Evolutionary conservation across 1,284 basidiomycete genomes (phyloP), one percentile per base, ranked within the genome.

Genomic region (Butyriboletus appendiculatus): DNA sequence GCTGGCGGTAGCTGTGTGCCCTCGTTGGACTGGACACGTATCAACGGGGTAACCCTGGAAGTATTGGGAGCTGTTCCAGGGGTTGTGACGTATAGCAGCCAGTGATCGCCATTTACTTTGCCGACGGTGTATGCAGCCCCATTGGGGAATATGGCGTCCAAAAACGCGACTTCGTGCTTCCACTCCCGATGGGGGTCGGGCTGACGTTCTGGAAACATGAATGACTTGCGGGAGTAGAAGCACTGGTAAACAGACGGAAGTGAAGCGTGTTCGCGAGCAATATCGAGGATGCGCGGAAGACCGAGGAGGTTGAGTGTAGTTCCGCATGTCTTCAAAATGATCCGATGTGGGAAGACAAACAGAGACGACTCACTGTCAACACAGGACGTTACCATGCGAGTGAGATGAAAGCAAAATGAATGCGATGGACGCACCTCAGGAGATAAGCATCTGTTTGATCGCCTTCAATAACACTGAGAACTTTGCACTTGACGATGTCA

Each of bases 121-220:
- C 97, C 97, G 53, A 99, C 90, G 14, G 94, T 97, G 77, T 99
- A 99, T 3, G 96, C 97, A 5, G 94, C 85, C 47, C 96, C 96
- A 61, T 86, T 82, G 48, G 78, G 74, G 72, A 99, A 98, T 61
- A 95, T 87, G 58, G 83, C 83, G 71, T 99, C 96, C 48, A 99
- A 81, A 68, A 89, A 97, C 54, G 86, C 82, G 59, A 98, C 92
- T 76, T 99, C 97, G 57, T 92, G 83, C 62, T 86, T 85, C 97
- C 97, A 99, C 70, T 96, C 93, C 58, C 86, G 82, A 75, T 99
- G 97, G 28, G 96, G 96, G 3, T 95, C 96, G 40, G 81, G 79
- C 70, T 99, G 97, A 43, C 92, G 86, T 72, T 99, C 97, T 16
- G 97, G 97, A 74, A 99, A 99, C 92, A 99, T 98, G 84, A 99